Evolutionary conservation across 2,329 filamentous ascomycete species (phyloP), one percentile per base, ranked within the genome.

Genomic region (Colletotrichum chrysophilum): DNA sequence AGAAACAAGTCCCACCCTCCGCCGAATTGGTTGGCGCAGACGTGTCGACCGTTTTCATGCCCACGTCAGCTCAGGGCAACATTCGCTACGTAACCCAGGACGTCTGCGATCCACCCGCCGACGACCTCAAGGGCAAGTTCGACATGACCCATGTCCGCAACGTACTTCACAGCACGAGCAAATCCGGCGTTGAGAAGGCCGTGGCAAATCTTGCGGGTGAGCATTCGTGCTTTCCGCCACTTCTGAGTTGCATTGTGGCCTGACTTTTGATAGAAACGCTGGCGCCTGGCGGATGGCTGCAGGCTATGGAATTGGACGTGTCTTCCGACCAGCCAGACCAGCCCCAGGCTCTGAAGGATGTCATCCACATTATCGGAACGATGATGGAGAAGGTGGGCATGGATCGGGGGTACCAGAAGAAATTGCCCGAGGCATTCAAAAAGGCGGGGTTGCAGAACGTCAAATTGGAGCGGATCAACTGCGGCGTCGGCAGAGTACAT

Each of bases 11-110:
- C n/a, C 62, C 76, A 26, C 48, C 75, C 7, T 69, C 76, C 4
- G 75, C 77, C n/a, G 61, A 78, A 43, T 34, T 78, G 18, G 70
- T 77, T 30, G 77, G 77, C 36, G 67, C 67, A 10, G 75, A 77
- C 43, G 30, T 78, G 18, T 76, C 70, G 14, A 65, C 34, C n/a
- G 48, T 68, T 5, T 77, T 74, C n/a, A 36, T 78, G 55, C 66
- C 77, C 8, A 38, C 26, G 9, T 62, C 69, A 24, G 26, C 74
- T 32, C 55, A 72, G 24, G 76, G 75, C 21, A 78, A 74, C 43
- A 78, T 77, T 3, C 30, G 69, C 28, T 78, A 76, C 60, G 26
- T 71, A 32, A 68, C 66, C 21, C 68, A 68, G 14, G 76, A 78
- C 36, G 65, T 71, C 3, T 72, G 64, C 36, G 70, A 77, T 26